These are phyloP conservation scores for Ochetophila trinervis DNA, from an alignment of 306 rosid species.

Conservation along the genomic window DNA sequence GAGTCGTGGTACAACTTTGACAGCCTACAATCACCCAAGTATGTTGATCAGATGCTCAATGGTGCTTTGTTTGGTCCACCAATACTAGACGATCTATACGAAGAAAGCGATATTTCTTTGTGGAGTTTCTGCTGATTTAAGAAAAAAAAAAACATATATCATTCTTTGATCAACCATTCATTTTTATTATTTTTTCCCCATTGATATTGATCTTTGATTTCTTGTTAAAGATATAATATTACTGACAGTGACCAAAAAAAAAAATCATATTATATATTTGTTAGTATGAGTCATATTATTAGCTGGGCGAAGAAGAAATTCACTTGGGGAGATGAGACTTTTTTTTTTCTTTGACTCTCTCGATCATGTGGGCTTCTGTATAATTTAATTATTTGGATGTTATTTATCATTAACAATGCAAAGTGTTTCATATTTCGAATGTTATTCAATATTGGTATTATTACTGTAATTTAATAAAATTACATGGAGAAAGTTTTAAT, in stretches of 20 bases:
- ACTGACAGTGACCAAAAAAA: constrained; percentile 45
- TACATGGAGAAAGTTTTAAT: not conserved
- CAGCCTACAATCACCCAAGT: constrained; percentile 47
- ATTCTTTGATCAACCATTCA: constrained; percentile 21
- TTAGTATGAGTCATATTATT: not conserved
- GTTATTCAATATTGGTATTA: constrained; percentile 24
- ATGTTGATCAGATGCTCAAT: constrained; percentile 60
- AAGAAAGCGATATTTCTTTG: constrained; percentile 71
- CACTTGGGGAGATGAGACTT: constrained; percentile 33
- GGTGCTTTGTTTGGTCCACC: constrained; percentile 57
- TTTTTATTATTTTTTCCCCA: constrained; percentile 27
- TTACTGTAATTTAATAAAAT: constrained; percentile 26
- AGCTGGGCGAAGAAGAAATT: constrained; percentile 20
- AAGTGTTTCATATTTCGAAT: constrained; percentile 28
- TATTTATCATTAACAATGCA: constrained; percentile 32
- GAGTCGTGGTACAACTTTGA: constrained; percentile 62
- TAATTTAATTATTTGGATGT: not conserved
- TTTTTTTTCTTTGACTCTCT: constrained; percentile 34
- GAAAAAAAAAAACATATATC: not conserved
- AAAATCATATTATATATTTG: not conserved
- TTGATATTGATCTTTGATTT: constrained; percentile 17
- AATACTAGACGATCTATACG: constrained; percentile 53
- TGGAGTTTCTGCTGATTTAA: constrained; percentile 80
- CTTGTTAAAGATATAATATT: constrained; percentile 26
- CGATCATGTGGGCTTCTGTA: constrained; percentile 36